Evolutionary conservation across 169 alveolate genomes (phyloP).

Genomic region (Plasmodium chabaudi): DNA sequence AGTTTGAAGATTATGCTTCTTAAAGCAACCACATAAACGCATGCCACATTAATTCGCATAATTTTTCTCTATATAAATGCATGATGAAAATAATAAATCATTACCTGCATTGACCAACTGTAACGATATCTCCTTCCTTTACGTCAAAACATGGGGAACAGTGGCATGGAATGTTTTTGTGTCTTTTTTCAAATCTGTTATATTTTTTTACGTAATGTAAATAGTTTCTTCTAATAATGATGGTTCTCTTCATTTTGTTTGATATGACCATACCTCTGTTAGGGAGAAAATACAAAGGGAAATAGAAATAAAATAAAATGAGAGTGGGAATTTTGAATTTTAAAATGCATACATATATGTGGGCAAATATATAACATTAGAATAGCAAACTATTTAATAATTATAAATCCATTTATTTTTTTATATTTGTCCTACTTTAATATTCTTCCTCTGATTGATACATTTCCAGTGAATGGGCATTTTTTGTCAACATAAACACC

Average conservation of each 20-base stretch:
- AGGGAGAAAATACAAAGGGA: slow-evolving; percentile 13
- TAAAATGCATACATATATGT: neutral
- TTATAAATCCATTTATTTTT: neutral
- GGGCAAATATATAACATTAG: too few relatives aligned
- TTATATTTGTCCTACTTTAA: slow-evolving; percentile 85
- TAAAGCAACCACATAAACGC: too few relatives aligned
- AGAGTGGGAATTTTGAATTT: slow-evolving; percentile 17
- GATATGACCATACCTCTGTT: slow-evolving; percentile 98
- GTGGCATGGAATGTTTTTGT: slow-evolving; percentile 97
- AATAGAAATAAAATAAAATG: neutral
- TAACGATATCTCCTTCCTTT: slow-evolving; percentile 98
- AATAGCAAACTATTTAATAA: too few relatives aligned
- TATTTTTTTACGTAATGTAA: slow-evolving; percentile 98
- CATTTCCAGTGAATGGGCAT: slow-evolving; percentile 99
- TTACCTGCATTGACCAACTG: slow-evolving; percentile 98
- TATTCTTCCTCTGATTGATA: slow-evolving; percentile 98
- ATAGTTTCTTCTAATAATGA: slow-evolving; percentile 98
- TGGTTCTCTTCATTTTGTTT: slow-evolving; percentile 98
- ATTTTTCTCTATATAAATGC: too few relatives aligned
- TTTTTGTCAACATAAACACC: slow-evolving; percentile 98
- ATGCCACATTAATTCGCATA: too few relatives aligned
- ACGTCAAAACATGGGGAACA: slow-evolving; percentile 98
- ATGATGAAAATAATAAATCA: too few relatives aligned
- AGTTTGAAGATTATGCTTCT: too few relatives aligned
- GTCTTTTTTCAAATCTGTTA: slow-evolving; percentile 99